These are phyloP conservation scores for Camelina laxa DNA, from an alignment of 345 rosid genomes.

Conservation along the genomic window DNA sequence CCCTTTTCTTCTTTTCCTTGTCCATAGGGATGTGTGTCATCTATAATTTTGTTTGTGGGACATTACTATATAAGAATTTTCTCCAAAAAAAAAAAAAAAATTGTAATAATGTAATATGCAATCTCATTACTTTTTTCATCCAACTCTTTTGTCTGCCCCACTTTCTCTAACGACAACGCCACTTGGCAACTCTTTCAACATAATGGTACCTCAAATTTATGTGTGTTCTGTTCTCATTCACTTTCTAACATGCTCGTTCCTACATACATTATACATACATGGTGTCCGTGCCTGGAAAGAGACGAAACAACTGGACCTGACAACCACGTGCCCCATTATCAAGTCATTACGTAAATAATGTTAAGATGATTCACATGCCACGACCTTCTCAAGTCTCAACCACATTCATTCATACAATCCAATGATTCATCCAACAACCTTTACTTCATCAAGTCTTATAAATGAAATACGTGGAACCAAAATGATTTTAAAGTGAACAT, in stretches of 20 bases:
- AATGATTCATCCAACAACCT: constrained; percentile 32
- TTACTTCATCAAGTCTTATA: constrained; percentile 29
- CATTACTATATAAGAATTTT: constrained; percentile 25
- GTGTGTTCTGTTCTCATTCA: not conserved
- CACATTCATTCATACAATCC: constrained; percentile 15
- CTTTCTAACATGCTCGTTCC: constrained; percentile 27
- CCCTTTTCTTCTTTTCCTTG: constrained; percentile 6
- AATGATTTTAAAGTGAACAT: constrained; percentile 33
- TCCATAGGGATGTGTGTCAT: constrained; percentile 21
- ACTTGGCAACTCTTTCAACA: constrained; percentile 2
- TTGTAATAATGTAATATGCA: not conserved
- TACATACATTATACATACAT: not conserved
- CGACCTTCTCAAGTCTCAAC: constrained; percentile 13
- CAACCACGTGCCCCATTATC: constrained; percentile 31
- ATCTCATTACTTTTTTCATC: not conserved
- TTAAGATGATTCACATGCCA: constrained; percentile 33
- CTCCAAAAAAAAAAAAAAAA: not conserved
- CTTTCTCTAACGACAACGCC: not conserved
- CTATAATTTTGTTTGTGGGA: constrained; percentile 25
- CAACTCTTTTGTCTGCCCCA: constrained; percentile 26
- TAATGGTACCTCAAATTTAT: not conserved
- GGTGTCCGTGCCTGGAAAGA: constrained; percentile 23
- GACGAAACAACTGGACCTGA: constrained; percentile 40
- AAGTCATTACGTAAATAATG: constrained; percentile 26
- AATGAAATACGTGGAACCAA: constrained; percentile 38